These are phyloP conservation scores for Metschnikowia anglica DNA, from an alignment of 805 yeast genomes.

Conservation along the genomic window DNA sequence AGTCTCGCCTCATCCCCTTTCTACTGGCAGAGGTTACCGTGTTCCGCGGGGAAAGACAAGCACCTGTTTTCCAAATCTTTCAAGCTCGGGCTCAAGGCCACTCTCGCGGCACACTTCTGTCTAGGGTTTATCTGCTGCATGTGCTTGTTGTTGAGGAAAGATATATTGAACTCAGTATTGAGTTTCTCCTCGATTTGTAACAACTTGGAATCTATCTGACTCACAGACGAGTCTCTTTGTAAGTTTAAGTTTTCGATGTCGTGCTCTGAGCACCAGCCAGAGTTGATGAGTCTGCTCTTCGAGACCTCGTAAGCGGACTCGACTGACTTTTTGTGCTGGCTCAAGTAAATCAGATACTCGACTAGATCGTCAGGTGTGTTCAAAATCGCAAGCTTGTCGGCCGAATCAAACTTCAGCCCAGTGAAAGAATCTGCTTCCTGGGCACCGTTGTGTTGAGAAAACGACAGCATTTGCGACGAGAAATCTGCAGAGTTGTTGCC, in stretches of 20 bases:
- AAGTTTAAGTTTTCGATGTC: conserved; percentile 37
- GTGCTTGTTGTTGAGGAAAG: conserved; percentile 21
- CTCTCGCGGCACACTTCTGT: conserved; percentile 5
- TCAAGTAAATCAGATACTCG: conserved; percentile 34
- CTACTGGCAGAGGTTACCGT: conserved; percentile 8
- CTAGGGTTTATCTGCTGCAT: conserved; percentile 2
- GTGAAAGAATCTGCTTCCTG: not conserved
- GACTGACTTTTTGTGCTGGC: conserved; percentile 34
- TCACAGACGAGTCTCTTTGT: conserved; percentile 37
- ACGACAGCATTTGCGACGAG: not conserved
- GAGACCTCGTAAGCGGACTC: conserved; percentile 36
- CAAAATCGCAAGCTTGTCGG: conserved; percentile 21
- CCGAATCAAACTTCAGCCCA: not conserved
- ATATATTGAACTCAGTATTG: conserved; percentile 29
- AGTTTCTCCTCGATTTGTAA: conserved; percentile 38
- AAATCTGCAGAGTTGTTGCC: not conserved
- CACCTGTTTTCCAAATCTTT: conserved; percentile 36
- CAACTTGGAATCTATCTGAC: conserved; percentile 40
- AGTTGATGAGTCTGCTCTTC: conserved; percentile 29
- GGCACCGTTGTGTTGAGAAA: not conserved
- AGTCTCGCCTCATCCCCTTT: not conserved
- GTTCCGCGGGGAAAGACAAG: conserved; percentile 24
- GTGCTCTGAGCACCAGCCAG: conserved; percentile 45
- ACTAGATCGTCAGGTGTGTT: conserved; percentile 27
- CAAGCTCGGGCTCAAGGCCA: conserved; percentile 30